Percentiles rank a stretch among this genome's conserved stretches.
Conservation (phyloP, 2,329 filamentous ascomycete species). For the Aspergillus ochraceoroseus region DNA sequence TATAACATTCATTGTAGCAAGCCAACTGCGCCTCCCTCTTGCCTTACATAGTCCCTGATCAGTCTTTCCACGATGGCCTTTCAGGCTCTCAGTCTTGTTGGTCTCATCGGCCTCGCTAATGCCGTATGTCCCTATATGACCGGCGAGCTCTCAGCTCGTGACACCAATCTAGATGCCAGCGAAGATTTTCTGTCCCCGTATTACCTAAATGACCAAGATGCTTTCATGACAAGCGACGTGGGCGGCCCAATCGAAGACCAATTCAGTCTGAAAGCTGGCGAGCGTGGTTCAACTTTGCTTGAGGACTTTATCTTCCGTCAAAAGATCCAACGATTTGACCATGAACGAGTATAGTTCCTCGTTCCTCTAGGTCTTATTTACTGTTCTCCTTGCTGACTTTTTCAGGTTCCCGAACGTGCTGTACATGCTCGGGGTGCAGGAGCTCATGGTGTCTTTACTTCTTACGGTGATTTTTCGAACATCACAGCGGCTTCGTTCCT, state of each 20-base stretch:
- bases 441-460: constrained; percentile 65
- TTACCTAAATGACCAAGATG: constrained; percentile 50
- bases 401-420: constrained; percentile 56
- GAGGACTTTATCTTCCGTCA: constrained; percentile 70
- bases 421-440: constrained; percentile 66
- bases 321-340: constrained; percentile 66
- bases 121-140: constrained; percentile 43
- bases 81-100: constrained; percentile 26
- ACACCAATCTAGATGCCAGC: constrained; percentile 24
- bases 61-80: constrained; percentile 17
- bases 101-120: constrained; percentile 35
- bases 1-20: no score
- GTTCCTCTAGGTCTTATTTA: not conserved
- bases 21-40: no score
- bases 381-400: constrained; percentile 3
- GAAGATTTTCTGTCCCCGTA: constrained; percentile 44
- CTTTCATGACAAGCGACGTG: constrained; percentile 60
- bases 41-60: no score
- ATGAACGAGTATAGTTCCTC: constrained; percentile 55
- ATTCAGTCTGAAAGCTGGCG: constrained; percentile 61
- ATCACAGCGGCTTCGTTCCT: constrained; percentile 65
- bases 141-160: constrained; percentile 29
- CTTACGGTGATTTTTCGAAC: constrained; percentile 62
- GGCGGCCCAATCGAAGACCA: constrained; percentile 65
- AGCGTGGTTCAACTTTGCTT: constrained; percentile 61